Conservation (phyloP, 495 filamentous ascomycete species). For the Lophiostoma macrostomum region DNA sequence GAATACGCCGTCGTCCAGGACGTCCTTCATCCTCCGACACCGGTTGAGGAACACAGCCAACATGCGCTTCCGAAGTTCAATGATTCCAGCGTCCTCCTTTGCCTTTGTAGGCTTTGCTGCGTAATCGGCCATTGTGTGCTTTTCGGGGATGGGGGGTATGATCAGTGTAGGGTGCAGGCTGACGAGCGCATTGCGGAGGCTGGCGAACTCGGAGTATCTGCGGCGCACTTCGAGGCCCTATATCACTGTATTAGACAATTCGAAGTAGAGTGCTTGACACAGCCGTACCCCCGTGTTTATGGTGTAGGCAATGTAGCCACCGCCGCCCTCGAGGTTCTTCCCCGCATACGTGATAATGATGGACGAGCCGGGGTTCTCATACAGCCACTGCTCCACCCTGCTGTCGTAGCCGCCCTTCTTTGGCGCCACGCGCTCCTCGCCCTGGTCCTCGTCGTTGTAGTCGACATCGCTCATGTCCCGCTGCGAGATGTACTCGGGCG, state of each 20-base stretch:
- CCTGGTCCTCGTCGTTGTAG: constrained; percentile 50
- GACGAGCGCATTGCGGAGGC: constrained; percentile 79
- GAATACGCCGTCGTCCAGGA: constrained; percentile 91
- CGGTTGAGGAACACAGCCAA: constrained; percentile 90
- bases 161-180: constrained; percentile 90
- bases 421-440: constrained; percentile 44
- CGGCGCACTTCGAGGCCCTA: constrained; percentile 93
- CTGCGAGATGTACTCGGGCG: constrained; percentile 58
- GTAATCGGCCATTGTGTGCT: constrained; percentile 97
- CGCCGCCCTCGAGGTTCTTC: constrained; percentile 87
- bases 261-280: background rate
- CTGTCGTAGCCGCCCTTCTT: constrained; percentile 89
- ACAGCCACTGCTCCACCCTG: constrained; percentile 91
- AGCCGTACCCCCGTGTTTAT: constrained; percentile 85
- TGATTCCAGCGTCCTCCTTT: constrained; percentile 94
- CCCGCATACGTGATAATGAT: constrained; percentile 91
- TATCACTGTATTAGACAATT: constrained; percentile 9
- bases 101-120: constrained; percentile 96
- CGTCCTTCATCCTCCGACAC: constrained; percentile 87
- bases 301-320: constrained; percentile 93
- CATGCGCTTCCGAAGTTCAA: constrained; percentile 95
- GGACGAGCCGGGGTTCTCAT: constrained; percentile 84
- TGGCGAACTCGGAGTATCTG: constrained; percentile 96
- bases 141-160: constrained; percentile 95
- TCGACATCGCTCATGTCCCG: constrained; percentile 61